These are phyloP conservation scores for Russula vinacea DNA, from an alignment of 768 basidiomycete species.

Conservation along the genomic window DNA sequence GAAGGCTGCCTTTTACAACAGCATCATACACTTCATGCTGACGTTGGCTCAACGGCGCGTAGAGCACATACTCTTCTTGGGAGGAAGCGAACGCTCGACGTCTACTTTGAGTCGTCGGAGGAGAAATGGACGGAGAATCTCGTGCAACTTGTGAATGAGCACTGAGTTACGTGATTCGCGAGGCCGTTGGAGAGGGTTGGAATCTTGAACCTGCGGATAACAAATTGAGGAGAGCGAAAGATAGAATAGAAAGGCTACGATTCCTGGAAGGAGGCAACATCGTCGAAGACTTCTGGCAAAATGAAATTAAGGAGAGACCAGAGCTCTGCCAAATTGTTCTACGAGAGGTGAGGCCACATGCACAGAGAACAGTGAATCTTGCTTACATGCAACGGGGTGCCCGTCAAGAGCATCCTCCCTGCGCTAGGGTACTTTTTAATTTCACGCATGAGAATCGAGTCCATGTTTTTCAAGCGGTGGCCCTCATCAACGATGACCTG, in stretches of 20 bases:
- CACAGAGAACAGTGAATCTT: conserved; percentile 31
- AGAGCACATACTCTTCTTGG: conserved; percentile 94
- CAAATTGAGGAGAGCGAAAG: background rate
- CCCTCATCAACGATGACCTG: conserved; percentile 98
- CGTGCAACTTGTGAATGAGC: conserved; percentile 77
- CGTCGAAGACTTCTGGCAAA: conserved; percentile 88
- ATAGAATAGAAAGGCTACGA: conserved; percentile 49
- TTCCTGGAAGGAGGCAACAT: conserved; percentile 85
- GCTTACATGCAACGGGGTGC: conserved; percentile 87
- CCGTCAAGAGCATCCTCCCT: conserved; percentile 90
- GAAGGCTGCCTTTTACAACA: conserved; percentile 66
- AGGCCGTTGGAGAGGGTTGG: conserved; percentile 58
- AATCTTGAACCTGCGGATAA: conserved; percentile 59
- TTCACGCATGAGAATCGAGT: conserved; percentile 86
- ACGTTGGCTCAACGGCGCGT: conserved; percentile 77
- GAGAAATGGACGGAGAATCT: conserved; percentile 93
- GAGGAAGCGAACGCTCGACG: conserved; percentile 76
- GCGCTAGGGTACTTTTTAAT: conserved; percentile 83
- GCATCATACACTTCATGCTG: conserved; percentile 86
- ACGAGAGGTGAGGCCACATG: conserved; percentile 19
- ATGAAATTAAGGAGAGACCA: conserved; percentile 97
- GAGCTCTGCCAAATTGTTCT: conserved; percentile 95
- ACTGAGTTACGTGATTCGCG: conserved; percentile 55
- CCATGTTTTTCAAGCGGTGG: conserved; percentile 91
- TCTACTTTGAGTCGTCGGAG: conserved; percentile 89